These are phyloP conservation scores for Piper longum DNA, from an alignment of 164 flowering plant species.

Conservation along the genomic window DNA sequence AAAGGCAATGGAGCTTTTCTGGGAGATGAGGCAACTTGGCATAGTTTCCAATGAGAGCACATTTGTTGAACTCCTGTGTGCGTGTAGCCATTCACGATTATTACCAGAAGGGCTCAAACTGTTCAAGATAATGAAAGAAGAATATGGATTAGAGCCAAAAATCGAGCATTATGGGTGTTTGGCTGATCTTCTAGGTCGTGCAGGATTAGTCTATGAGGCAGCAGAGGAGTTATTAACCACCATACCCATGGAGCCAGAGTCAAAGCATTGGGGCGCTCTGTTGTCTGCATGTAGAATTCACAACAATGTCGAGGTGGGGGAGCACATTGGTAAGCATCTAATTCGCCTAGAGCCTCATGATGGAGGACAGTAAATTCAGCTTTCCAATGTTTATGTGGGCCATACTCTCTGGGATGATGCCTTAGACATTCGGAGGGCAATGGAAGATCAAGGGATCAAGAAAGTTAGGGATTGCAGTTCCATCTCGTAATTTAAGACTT, in stretches of 20 bases:
- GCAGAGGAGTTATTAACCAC: constrained; percentile 19
- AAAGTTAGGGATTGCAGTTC: constrained; percentile 37
- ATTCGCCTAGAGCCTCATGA: constrained; percentile 15
- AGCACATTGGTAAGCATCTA: constrained; percentile 19
- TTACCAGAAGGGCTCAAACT: constrained; percentile 19
- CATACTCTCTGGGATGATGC: constrained; percentile 26
- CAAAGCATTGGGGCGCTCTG: constrained; percentile 25
- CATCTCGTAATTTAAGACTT: constrained; percentile 16
- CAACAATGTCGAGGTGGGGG: constrained; percentile 24
- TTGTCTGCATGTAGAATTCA: constrained; percentile 34
- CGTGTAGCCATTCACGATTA: constrained; percentile 38
- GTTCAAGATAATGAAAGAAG: constrained; percentile 20
- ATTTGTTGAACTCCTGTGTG: constrained; percentile 28
- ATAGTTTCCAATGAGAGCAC: constrained; percentile 13
- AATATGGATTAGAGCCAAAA: constrained; percentile 22
- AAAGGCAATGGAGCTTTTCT: constrained; percentile 13
- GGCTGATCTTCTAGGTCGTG: constrained; percentile 34
- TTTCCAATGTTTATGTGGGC: constrained; percentile 30
- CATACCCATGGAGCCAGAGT: constrained; percentile 28
- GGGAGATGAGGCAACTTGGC: constrained; percentile 7
- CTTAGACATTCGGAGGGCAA: constrained; percentile 16
- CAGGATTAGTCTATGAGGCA: constrained; percentile 29
- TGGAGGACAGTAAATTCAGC: constrained; percentile 26
- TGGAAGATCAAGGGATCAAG: constrained; percentile 19
- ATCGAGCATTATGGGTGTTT: constrained; percentile 39